phyloP scores from a whole-genome alignment of 176 grass and related monocot species.

The Zoysia pacifica region DNA sequence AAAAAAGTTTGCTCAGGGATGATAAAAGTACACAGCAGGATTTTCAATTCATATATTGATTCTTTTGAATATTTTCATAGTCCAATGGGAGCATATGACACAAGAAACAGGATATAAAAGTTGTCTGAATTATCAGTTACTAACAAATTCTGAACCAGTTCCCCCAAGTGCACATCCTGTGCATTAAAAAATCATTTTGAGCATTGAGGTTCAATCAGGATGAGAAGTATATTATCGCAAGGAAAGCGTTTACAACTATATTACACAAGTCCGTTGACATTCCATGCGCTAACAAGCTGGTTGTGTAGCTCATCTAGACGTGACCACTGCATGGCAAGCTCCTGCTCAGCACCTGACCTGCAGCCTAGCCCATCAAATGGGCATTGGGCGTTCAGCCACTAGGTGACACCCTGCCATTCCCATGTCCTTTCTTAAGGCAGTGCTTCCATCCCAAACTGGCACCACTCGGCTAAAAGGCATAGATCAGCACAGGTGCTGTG shows the following conservation, averaged over 20 bases:
- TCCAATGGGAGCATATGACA: background rate
- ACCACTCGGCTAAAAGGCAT: background rate
- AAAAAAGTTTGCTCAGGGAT: background rate
- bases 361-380: background rate
- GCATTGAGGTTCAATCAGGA: background rate
- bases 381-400: background rate
- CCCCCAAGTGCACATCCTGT: slow-evolving; percentile 13
- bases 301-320: background rate
- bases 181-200: background rate
- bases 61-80: slow-evolving; percentile 1
- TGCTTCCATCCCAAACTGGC: background rate
- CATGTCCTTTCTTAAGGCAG: background rate
- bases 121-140: background rate
- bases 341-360: background rate
- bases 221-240: background rate
- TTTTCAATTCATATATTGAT: background rate
- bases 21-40: slow-evolving; percentile 22
- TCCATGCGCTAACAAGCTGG: background rate
- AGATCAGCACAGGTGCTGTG: background rate
- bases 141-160: slow-evolving; percentile 12
- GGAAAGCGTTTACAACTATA: background rate
- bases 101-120: background rate
- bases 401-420: background rate
- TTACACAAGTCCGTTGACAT: background rate
- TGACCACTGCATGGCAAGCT: background rate